Evolutionary conservation across 768 basidiomycete genomes (phyloP), one percentile per base, ranked within the genome.

Genomic region (Gymnopilus junonius): DNA sequence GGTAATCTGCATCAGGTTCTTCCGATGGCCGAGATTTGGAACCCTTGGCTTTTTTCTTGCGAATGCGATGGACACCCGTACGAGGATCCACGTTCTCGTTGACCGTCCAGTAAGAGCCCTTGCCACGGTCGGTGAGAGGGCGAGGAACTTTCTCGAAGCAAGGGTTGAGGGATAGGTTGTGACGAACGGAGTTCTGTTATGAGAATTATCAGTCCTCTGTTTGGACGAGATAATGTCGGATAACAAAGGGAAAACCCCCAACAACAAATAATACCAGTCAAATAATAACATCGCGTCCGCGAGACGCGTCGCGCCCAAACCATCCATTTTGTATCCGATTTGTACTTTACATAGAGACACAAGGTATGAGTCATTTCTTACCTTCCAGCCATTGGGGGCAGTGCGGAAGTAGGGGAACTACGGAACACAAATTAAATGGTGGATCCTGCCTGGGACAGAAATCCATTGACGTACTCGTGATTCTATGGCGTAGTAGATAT

Each of bases 321-420:
- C 61, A 43, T 58, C 56, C 48, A 61, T 54, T 63, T 64, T 40
- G 55, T 56, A 59, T 58, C 37, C 27, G 20, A 37, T 20, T 43
- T 29, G 60, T 68, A 71, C 60, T 65, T 61, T 62, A 67, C 66
- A 50, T 45, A 56, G 65, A 67, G 66, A 57, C 42, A 58, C 46
- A 64, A 63, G 39, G 51, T 31, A 66, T 61, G 45, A 43, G 59
- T 48, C 25, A 61, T 62, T 32, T 50, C 88, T 84, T 70, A 93
- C 93, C 83, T 95, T 95, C 93, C 93, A 95, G n/a, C 93, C 93
- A 64, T 88, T 88, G 37, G 93, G 92, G 5, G 93, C 93, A 29
- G 83, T 88, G 76, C 93, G 80, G 79, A 95, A 95, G 74, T 94
- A 95, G 17, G 93, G 93, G 71, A 95, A 95, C 92, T 94, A 71